phyloP scores from a whole-genome alignment of 2,329 filamentous ascomycete genomes.

The Pseudogymnoascus sp. region DNA sequence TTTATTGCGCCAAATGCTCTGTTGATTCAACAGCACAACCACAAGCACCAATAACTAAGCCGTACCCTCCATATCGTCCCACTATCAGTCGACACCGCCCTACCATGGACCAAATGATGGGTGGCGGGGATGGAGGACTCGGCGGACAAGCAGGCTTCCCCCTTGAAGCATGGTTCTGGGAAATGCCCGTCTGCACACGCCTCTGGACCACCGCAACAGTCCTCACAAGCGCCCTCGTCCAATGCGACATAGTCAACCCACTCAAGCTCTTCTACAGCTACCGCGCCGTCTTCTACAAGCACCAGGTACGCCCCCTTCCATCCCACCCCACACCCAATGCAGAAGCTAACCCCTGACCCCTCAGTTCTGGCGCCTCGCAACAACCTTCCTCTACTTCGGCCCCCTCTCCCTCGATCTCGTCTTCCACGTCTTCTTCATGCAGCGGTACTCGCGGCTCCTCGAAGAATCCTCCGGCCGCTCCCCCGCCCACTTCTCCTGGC shows the following conservation, averaged over 20 bases:
- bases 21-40: neutral
- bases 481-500: conserved; percentile 89
- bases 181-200: conserved; percentile 91
- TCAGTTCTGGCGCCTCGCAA: conserved; percentile 93
- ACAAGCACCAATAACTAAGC: neutral
- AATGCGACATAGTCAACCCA: conserved; percentile 84
- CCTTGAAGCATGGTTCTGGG: conserved; percentile 96
- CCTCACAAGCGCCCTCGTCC: conserved; percentile 76
- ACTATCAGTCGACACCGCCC: neutral
- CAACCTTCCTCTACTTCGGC: conserved; percentile 96
- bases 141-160: conserved; percentile 58
- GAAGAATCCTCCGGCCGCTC: conserved; percentile 91
- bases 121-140: conserved; percentile 26
- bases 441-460: conserved; percentile 87
- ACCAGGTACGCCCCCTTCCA: conserved; percentile 57
- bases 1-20: neutral
- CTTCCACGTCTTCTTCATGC: conserved; percentile 97
- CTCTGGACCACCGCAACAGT: conserved; percentile 96
- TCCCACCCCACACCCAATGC: neutral
- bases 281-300: conserved; percentile 80
- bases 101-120: conserved; percentile 31
- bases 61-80: neutral
- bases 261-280: conserved; percentile 98
- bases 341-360: conserved; percentile 13
- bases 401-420: conserved; percentile 87